These are phyloP conservation scores for Fusarium tricinctum DNA, from an alignment of 2,329 filamentous ascomycete genomes.

Conservation along the genomic window DNA sequence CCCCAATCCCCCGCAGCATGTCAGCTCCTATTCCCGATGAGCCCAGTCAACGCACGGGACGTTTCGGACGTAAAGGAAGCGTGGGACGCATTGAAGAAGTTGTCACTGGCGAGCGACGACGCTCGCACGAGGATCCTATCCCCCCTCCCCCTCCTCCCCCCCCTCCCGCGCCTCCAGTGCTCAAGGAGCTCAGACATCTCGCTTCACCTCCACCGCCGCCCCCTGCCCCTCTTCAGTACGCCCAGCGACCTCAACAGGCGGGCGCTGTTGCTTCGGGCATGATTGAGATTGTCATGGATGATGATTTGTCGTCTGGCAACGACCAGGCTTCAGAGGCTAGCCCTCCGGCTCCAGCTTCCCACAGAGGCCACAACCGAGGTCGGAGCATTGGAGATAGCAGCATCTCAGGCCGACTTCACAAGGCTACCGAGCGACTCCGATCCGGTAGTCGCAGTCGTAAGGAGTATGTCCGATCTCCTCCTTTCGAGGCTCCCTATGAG, in stretches of 20 bases:
- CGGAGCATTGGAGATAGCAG: conserved; percentile 67
- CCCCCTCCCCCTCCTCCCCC: conserved; percentile 64
- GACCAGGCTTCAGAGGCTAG: conserved; percentile 42
- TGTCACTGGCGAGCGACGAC: conserved; percentile 56
- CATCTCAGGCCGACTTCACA: conserved; percentile 67
- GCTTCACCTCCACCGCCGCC: conserved; percentile 73
- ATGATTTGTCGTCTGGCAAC: conserved; percentile 60
- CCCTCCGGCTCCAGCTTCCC: conserved; percentile 54
- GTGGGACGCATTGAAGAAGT: conserved; percentile 63
- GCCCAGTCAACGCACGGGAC: conserved; percentile 49
- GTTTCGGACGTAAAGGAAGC: conserved; percentile 55
- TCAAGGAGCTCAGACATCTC: conserved; percentile 74
- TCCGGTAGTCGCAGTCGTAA: conserved; percentile 71
- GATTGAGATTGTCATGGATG: conserved; percentile 77
- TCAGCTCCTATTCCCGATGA: conserved; percentile 67
- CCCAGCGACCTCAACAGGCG: conserved; percentile 58
- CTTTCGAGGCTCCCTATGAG: conserved; percentile 58
- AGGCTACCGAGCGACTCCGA: conserved; percentile 71
- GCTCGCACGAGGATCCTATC: conserved; percentile 65
- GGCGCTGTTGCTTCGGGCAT: conserved; percentile 66
- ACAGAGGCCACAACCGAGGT: conserved; percentile 68
- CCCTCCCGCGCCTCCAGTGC: conserved; percentile 65
- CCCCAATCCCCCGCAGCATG: conserved; percentile 70
- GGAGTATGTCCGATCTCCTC: conserved; percentile 51
- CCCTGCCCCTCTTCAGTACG: conserved; percentile 68